Evolutionary conservation across 805 yeast species (phyloP).

Genomic region (Wickerhamomyces sydowiorum): DNA sequence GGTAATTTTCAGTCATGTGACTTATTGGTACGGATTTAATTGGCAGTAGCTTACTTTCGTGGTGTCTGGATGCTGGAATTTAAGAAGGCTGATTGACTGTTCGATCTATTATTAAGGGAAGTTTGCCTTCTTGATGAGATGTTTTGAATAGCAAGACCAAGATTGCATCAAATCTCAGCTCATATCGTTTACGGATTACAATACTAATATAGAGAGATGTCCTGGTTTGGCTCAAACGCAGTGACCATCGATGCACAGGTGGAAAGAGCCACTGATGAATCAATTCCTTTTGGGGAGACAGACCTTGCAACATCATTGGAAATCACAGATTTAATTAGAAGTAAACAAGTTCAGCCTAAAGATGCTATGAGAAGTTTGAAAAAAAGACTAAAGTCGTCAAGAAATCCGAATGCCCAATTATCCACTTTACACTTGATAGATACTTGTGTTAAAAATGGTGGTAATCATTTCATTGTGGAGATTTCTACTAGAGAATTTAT

Average conservation of each 20-base stretch:
- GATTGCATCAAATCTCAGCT: not conserved
- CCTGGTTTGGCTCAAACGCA: constrained; percentile 20
- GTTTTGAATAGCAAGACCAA: not conserved
- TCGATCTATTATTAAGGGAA: too few species aligned
- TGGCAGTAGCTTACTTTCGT: not conserved
- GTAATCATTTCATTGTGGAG: constrained; percentile 75
- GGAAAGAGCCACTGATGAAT: constrained; percentile 75
- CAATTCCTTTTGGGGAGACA: constrained; percentile 88
- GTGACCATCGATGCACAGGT: constrained; percentile 47
- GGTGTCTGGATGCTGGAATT: not conserved
- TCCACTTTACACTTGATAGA: constrained; percentile 76
- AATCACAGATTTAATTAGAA: constrained; percentile 79
- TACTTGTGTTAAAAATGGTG: constrained; percentile 89
- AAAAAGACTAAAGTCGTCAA: constrained; percentile 55
- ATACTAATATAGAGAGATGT: constrained; percentile 9
- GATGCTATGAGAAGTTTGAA: constrained; percentile 84
- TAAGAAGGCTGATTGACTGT: too few species aligned
- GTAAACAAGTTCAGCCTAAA: constrained; percentile 70
- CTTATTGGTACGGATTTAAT: too few species aligned
- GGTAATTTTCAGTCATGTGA: not conserved
- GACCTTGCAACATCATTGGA: constrained; percentile 75
- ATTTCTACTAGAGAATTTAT: constrained; percentile 80
- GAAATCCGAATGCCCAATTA: constrained; percentile 76
- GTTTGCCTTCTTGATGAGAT: not conserved
- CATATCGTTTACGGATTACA: not conserved